Conservation (phyloP, 495 filamentous ascomycete genomes). For the Talaromyces proteolyticus region DNA sequence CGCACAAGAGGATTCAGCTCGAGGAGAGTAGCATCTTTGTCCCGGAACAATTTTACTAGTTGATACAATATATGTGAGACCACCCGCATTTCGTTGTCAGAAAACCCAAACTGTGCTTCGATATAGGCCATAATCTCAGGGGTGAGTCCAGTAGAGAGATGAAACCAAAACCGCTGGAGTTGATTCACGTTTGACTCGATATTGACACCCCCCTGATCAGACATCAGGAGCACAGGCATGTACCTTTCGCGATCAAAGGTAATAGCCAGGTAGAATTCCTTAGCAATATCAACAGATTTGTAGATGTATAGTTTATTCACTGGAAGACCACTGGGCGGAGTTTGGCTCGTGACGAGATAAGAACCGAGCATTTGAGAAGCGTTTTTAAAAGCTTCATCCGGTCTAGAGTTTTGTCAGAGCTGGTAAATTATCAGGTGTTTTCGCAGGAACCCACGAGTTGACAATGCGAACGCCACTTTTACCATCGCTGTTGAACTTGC, state of each 20-base stretch:
- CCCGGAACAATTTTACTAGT: conserved; percentile 20
- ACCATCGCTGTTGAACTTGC: conserved; percentile 21
- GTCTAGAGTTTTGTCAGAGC: conserved; percentile 8
- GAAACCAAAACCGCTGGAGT: conserved; percentile 21
- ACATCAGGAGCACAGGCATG: conserved; percentile 23
- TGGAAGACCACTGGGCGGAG: conserved; percentile 18
- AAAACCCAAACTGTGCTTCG: conserved; percentile 18
- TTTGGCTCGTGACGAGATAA: conserved; percentile 25
- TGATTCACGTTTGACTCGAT: conserved; percentile 24
- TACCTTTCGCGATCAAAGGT: conserved; percentile 25
- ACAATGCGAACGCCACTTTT: conserved; percentile 27
- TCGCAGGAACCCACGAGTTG: conserved; percentile 11
- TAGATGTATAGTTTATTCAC: conserved; percentile 30
- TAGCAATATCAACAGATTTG: conserved; percentile 17
- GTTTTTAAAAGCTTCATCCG: conserved; percentile 20
- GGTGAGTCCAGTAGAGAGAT: conserved; percentile 16
- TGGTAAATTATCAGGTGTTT: neutral
- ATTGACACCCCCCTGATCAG: conserved; percentile 20
- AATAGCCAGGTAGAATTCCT: conserved; percentile 28
- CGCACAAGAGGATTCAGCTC: conserved; percentile 29
- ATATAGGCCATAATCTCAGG: conserved; percentile 16
- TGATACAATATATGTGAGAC: conserved; percentile 17
- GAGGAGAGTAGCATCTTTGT: conserved; percentile 27
- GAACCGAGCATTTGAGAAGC: conserved; percentile 28
- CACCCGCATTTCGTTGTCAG: conserved; percentile 14